A percentile compares a stretch with the other conserved stretches of the same genome.
phyloP scores from a whole-genome alignment of 2,329 filamentous ascomycete species.

The Fusarium sublunatum region DNA sequence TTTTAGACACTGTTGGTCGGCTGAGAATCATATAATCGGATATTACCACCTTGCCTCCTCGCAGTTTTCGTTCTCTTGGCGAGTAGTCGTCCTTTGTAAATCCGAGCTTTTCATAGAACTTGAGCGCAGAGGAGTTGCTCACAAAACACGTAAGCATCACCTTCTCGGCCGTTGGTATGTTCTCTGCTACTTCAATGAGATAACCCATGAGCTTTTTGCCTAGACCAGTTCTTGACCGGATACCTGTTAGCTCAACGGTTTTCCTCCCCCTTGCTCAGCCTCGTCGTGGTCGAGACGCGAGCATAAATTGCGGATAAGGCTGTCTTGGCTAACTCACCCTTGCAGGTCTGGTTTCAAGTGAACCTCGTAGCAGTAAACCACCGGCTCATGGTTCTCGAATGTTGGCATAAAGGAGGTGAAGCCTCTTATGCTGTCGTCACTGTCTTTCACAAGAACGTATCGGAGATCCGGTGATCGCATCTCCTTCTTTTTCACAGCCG shows the following conservation, averaged over 20 bases:
- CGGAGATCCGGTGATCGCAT: constrained; percentile 75
- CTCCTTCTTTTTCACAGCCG: constrained; percentile 69
- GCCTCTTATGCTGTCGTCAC: constrained; percentile 53
- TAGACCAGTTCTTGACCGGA: constrained; percentile 66
- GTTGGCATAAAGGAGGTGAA: constrained; percentile 80
- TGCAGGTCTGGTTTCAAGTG: constrained; percentile 70
- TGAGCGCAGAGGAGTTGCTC: constrained; percentile 66
- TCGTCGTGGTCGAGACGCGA: constrained; percentile 8
- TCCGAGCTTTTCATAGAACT: constrained; percentile 72
- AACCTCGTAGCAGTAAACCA: constrained; percentile 84
- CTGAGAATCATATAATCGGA: constrained; percentile 72
- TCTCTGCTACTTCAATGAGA: constrained; percentile 63
- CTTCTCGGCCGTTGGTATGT: constrained; percentile 68
- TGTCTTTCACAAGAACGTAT: constrained; percentile 70
- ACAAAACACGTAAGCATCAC: constrained; percentile 80
- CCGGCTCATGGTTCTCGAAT: constrained; percentile 71
- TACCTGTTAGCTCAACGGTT: constrained; percentile 19
- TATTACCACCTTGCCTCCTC: constrained; percentile 63
- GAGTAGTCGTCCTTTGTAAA: constrained; percentile 67
- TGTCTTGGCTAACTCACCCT: constrained; percentile 55
- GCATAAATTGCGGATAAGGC: background rate
- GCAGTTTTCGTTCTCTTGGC: constrained; percentile 63
- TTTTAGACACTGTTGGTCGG: constrained; percentile 51
- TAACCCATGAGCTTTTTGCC: constrained; percentile 69
- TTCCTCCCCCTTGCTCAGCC: constrained; percentile 5